These are phyloP conservation scores for Termitomyces sp. DNA, from an alignment of 768 basidiomycete species.

Conservation along the genomic window DNA sequence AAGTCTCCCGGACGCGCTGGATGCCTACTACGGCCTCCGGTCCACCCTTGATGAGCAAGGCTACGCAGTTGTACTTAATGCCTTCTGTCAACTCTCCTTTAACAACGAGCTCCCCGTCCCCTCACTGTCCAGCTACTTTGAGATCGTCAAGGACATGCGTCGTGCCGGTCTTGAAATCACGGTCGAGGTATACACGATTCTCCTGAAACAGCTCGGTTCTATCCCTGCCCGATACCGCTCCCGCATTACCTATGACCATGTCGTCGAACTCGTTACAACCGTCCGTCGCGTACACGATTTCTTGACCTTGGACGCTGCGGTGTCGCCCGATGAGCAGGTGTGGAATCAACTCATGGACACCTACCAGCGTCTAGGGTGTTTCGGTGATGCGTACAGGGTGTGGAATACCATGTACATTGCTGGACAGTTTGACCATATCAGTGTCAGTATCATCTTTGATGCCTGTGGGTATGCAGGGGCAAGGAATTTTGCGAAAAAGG, in stretches of 20 bases:
- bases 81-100: constrained; percentile 58
- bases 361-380: constrained; percentile 76
- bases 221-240: constrained; percentile 33
- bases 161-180: constrained; percentile 54
- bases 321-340: constrained; percentile 64
- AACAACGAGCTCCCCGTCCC: constrained; percentile 35
- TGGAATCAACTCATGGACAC: constrained; percentile 90
- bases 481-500: constrained; percentile 45
- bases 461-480: constrained; percentile 68
- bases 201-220: constrained; percentile 53
- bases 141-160: constrained; percentile 80
- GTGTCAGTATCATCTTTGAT: constrained; percentile 82
- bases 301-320: constrained; percentile 73
- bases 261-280: constrained; percentile 36
- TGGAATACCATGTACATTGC: constrained; percentile 73
- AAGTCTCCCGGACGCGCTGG: constrained; percentile 55
- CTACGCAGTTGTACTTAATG: constrained; percentile 60
- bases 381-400: constrained; percentile 66
- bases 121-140: constrained; percentile 59
- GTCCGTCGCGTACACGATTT: constrained; percentile 69
- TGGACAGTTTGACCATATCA: constrained; percentile 54
- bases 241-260: constrained; percentile 15
- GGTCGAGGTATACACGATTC: constrained; percentile 59
- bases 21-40: constrained; percentile 48
- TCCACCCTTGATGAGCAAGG: constrained; percentile 50